phyloP scores from a whole-genome alignment of 2,329 filamentous ascomycete species.

The Diaporthe australafricana region DNA sequence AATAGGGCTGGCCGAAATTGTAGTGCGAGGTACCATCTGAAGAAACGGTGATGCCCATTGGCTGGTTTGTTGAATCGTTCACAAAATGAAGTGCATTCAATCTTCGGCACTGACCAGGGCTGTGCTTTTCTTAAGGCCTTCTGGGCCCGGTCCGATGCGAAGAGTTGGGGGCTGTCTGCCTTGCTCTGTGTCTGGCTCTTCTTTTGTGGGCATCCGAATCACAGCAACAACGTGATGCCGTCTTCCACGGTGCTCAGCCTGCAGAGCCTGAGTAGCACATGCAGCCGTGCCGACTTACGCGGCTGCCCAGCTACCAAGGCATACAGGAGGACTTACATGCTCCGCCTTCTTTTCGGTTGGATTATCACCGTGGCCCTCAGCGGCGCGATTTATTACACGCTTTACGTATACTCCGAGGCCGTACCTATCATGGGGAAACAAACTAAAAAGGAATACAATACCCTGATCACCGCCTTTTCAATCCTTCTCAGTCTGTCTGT shows the following conservation, averaged over 20 bases:
- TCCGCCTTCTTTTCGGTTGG: constrained; percentile 8
- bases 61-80: not conserved
- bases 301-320: constrained; percentile 2
- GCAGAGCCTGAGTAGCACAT: not conserved
- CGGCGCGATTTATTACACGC: not conserved
- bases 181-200: not conserved
- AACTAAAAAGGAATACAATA: constrained; percentile 56
- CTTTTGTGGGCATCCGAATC: not conserved
- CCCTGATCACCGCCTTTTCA: constrained; percentile 56
- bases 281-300: constrained; percentile 1
- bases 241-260: constrained; percentile 3
- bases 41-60: not conserved
- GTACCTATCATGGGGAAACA: constrained; percentile 45
- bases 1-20: constrained; percentile 7
- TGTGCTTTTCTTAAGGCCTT: not conserved
- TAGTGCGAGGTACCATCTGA: not conserved
- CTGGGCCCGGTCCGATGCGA: not conserved
- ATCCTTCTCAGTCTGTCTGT: constrained; percentile 56
- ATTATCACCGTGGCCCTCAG: not conserved
- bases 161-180: not conserved
- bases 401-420: not conserved
- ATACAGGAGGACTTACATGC: constrained; percentile 7
- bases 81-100: not conserved
- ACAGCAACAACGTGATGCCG: constrained; percentile 3
- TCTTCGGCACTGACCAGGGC: not conserved